Evolutionary conservation across 768 basidiomycete genomes (phyloP).

Genomic region (Pulveroboletus sp.): DNA sequence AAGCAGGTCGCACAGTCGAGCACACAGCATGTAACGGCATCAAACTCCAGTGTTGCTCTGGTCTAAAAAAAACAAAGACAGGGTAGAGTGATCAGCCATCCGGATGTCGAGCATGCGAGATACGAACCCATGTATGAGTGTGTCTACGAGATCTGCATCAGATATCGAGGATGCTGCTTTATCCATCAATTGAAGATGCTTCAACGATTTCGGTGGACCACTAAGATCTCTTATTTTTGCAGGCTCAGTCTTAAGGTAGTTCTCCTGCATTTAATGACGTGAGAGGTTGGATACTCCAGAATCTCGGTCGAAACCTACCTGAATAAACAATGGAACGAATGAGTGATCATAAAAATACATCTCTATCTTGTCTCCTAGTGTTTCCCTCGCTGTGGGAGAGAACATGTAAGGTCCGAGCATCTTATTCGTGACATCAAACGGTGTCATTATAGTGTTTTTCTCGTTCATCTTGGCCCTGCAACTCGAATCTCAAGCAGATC

Average conservation of each 20-base stretch:
- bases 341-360: constrained; percentile 95
- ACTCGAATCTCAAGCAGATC: background rate
- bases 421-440: constrained; percentile 88
- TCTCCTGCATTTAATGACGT: constrained; percentile 61
- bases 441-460: constrained; percentile 86
- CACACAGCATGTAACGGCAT: constrained; percentile 92
- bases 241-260: constrained; percentile 86
- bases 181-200: constrained; percentile 76
- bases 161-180: constrained; percentile 90
- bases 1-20: constrained; percentile 87
- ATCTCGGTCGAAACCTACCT: constrained; percentile 43
- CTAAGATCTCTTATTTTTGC: constrained; percentile 50
- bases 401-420: constrained; percentile 91
- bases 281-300: background rate
- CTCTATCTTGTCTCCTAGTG: constrained; percentile 89
- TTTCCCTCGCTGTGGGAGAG: constrained; percentile 72
- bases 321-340: constrained; percentile 92
- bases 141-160: constrained; percentile 90
- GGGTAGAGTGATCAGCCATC: background rate
- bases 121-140: constrained; percentile 83
- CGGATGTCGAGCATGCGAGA: background rate
- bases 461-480: constrained; percentile 82
- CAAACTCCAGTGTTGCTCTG: constrained; percentile 93
- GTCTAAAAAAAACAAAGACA: constrained; percentile 39
- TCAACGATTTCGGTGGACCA: constrained; percentile 62